Base-by-base conservation (phyloP, 1,139 yeast species). In the Debaryomycetaceae sp. region DNA sequence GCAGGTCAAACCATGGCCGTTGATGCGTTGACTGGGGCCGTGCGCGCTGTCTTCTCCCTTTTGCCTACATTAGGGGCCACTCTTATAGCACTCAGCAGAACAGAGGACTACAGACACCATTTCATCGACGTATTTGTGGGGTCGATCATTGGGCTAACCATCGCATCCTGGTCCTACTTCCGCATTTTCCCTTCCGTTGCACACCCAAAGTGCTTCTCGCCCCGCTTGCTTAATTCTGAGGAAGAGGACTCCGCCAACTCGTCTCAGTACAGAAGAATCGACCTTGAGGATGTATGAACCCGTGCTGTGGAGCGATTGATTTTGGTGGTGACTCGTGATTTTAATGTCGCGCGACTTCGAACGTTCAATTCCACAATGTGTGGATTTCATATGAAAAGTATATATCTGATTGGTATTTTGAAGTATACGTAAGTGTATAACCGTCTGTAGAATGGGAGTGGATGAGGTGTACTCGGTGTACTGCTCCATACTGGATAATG, bases 31-130 rank as follows among this genome's bases (percentile, higher is more conserved):
- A 74, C 76, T 33, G 83, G 87, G 3, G 68, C 76, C 6, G 81
- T 86, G 85, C 74, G 87, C 56, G 64, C 74, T 23, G 47, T 74
- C 1, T 50, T 68, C 13, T 53, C 65, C n/a, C 59, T 55, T 31
- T 38, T 60, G 22, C 78, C 78, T 8, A 53, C 78, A 0, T 55
- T 85, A 22, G 76, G 83, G n/a, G 90, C 91, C 1, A 57, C 75
- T 1, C 63, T 81, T 42, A 82, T 86, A 53, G 90, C 91, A 0
- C 65, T 85, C 42, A 79, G 87, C 41, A 73, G 95, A 53, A 83
- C 90, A 1, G 83, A 84, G 56, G 96, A 87, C 63, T 87, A 86
- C 60, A 76, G 91, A 61, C 95, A 86, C 57, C 91, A 85, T 60
- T 85, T 84, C 52, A 68, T 82, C 9, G 95, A 87, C 62, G 80